Base-by-base conservation (phyloP, 768 basidiomycete species). In the Boletus patriciae region DNA sequence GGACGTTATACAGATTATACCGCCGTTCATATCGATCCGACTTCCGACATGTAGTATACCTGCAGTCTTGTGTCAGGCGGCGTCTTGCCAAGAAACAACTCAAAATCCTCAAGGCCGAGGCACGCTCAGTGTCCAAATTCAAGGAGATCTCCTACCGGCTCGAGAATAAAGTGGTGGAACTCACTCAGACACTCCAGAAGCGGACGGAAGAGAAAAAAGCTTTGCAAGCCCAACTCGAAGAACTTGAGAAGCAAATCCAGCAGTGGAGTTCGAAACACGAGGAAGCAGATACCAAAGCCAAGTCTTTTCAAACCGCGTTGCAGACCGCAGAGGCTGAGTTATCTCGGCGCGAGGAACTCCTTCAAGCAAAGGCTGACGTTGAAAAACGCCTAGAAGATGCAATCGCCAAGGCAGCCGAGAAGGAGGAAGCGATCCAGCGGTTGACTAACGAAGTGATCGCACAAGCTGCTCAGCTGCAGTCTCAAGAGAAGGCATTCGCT, bases 81-180 rank as follows among this genome's bases (percentile, higher is more conserved):
- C 87, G 91, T 43, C 76, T 90, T 47, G 97, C 97, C 21, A 84
- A 87, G 56, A 88, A 86, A 62, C 86, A 98, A 69, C 83, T 99
- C 60, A 90, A 88, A 65, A 77, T 76, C 11, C 83, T 99, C 61
- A 88, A 83, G 67, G 83, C 87, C 9, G 97, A 99, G 73, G 97
- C 97, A 7, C 92, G 94, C 50, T 98, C 97, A 2, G 95, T 95
- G 29, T 90, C 92, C 63, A 97, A 94, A 70, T 98, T 96, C 85
- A 98, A 97, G 77, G 94, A 97, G 75, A 97, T 96, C 62, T 98
- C 96, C 0, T 98, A 98, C 69, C 86, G 85, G 63, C 81, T 99
- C 54, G 97, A 99, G 77, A 99, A 98, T 81, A 99, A 98, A 76
- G 97, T 99, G 43, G 93, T 99, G 56, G 96, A 98, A 70, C 88